phyloP scores from a whole-genome alignment of 164 flowering plant species.

The Malania oleifera region DNA sequence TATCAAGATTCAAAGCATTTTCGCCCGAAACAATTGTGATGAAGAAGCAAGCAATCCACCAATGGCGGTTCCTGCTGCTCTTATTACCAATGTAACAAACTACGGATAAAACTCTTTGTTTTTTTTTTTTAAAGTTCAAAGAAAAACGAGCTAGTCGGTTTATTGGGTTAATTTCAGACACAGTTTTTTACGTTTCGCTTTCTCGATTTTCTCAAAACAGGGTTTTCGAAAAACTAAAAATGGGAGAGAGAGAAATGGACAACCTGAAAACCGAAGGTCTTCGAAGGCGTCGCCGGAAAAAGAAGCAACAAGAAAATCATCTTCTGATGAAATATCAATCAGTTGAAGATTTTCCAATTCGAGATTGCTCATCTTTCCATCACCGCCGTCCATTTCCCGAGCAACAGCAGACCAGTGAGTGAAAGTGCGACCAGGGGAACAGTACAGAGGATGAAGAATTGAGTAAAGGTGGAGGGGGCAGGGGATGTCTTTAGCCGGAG shows the following conservation, averaged over 20 bases:
- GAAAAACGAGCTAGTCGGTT: too few species aligned
- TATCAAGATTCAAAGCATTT: too few species aligned
- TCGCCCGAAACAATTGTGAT: too few species aligned
- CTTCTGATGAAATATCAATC: slow-evolving; percentile 20
- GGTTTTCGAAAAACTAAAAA: neutral
- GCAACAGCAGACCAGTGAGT: neutral
- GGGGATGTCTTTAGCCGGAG: neutral
- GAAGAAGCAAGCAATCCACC: too few species aligned
- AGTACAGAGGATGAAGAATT: too few species aligned
- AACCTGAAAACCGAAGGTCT: slow-evolving; percentile 6
- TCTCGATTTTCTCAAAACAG: neutral
- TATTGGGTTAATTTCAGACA: too few species aligned
- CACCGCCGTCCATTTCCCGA: neutral
- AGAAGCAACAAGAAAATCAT: slow-evolving; percentile 13
- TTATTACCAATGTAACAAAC: too few species aligned
- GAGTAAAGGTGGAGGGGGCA: too few species aligned
- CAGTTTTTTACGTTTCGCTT: too few species aligned
- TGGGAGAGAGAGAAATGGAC: neutral
- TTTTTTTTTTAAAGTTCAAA: too few species aligned
- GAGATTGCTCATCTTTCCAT: neutral
- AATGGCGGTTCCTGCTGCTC: too few species aligned
- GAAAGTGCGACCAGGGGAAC: neutral
- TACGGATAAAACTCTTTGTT: too few species aligned
- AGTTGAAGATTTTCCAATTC: slow-evolving; percentile 12
- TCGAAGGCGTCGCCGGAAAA: slow-evolving; percentile 1